Percentiles rank a stretch among this genome's conserved stretches.
phyloP scores from a whole-genome alignment of 1,139 yeast species.

The Lizanozyma gosingica region DNA sequence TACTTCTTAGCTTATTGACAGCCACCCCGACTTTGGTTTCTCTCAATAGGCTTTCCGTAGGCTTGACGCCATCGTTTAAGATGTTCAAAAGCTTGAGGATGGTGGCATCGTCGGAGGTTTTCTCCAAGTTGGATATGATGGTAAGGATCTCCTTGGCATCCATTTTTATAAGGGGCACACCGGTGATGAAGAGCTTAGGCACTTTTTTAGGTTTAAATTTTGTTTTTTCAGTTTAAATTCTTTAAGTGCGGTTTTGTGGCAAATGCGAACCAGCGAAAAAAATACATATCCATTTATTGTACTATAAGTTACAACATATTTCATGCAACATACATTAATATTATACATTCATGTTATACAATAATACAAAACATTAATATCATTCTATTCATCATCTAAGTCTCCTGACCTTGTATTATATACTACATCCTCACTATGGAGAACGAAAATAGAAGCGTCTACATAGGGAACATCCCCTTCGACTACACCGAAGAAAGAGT shows the following conservation, averaged over 20 bases:
- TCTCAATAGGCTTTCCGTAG: conserved; percentile 76
- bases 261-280: too few species aligned
- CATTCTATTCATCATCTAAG: too few species aligned
- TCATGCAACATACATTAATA: too few species aligned
- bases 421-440: conserved; percentile 9
- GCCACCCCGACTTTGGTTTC: conserved; percentile 98
- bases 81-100: conserved; percentile 59
- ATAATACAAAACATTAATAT: too few species aligned
- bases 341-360: too few species aligned
- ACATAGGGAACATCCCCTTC: conserved; percentile 30
- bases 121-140: conserved; percentile 64
- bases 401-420: neutral
- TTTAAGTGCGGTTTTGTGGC: too few species aligned
- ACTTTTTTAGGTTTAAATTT: too few species aligned
- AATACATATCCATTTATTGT: too few species aligned
- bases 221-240: too few species aligned
- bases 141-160: conserved; percentile 68
- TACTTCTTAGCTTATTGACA: conserved; percentile 78
- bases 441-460: conserved; percentile 18
- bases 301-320: too few species aligned
- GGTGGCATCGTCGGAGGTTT: conserved; percentile 59
- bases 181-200: too few species aligned
- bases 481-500: conserved; percentile 12
- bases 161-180: too few species aligned
- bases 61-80: conserved; percentile 65